These are phyloP conservation scores for Paulownia fortunei DNA, from an alignment of 257 asterid species.

Conservation along the genomic window DNA sequence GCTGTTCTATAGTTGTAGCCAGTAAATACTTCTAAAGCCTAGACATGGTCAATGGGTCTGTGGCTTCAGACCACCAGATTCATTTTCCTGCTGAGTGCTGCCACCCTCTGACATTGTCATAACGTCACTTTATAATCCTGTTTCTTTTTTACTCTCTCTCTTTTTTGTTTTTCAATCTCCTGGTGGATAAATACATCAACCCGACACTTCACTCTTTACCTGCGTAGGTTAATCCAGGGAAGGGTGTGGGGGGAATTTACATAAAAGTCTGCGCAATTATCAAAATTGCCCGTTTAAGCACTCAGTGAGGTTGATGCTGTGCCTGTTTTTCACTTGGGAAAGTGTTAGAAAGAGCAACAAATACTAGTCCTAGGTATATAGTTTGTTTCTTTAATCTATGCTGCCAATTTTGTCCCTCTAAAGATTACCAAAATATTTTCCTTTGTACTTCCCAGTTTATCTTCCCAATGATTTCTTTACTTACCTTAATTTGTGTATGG, in stretches of 20 bases:
- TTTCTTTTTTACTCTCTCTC: background rate
- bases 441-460: background rate
- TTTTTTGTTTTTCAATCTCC: background rate
- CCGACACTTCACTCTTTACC: conserved; percentile 35
- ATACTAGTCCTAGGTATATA: background rate
- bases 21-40: conserved; percentile 34
- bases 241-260: background rate
- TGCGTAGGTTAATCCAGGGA: conserved; percentile 23
- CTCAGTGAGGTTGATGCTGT: conserved; percentile 17
- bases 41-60: conserved; percentile 38
- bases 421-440: conserved; percentile 12
- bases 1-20: conserved; percentile 30
- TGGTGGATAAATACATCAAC: conserved; percentile 21
- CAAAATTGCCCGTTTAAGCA: conserved; percentile 48
- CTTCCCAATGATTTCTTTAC: background rate
- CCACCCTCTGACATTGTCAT: conserved; percentile 39
- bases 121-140: background rate
- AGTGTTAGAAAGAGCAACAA: conserved; percentile 27
- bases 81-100: conserved; percentile 25
- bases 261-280: conserved; percentile 38
- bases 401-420: conserved; percentile 16
- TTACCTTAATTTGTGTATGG: background rate
- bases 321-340: conserved; percentile 31
- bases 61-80: conserved; percentile 37
- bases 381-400: background rate